Percentiles rank a stretch among this genome's conserved stretches.
phyloP scores from a whole-genome alignment of 192 early-diverging fungal species.

The Coemansia furcata region DNA sequence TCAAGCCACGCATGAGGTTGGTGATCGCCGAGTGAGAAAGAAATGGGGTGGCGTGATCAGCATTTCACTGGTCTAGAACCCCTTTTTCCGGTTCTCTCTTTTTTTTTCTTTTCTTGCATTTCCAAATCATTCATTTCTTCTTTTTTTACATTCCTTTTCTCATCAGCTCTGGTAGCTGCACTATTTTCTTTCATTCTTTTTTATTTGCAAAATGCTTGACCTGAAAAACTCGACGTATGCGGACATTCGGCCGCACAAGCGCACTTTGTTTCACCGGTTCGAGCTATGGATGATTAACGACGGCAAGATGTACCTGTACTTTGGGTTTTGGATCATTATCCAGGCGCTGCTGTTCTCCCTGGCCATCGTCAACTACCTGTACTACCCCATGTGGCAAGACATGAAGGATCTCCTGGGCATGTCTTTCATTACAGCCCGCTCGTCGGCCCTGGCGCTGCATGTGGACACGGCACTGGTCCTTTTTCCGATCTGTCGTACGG shows the following conservation, averaged over 20 bases:
- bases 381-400: conserved; percentile 55
- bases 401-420: conserved; percentile 54
- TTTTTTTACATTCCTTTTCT: neutral
- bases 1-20: neutral
- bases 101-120: neutral
- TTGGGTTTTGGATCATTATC: conserved; percentile 61
- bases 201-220: conserved; percentile 30
- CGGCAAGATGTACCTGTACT: conserved; percentile 53
- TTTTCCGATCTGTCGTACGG: conserved; percentile 78
- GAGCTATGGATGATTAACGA: conserved; percentile 54
- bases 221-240: conserved; percentile 40
- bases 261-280: conserved; percentile 43
- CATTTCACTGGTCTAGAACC: neutral
- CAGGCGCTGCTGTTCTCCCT: conserved; percentile 59
- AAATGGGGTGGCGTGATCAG: neutral
- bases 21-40: neutral
- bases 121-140: neutral
- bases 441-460: conserved; percentile 68
- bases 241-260: conserved; percentile 33
- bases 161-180: conserved; percentile 7
- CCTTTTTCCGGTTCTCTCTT: neutral
- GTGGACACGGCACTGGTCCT: conserved; percentile 75
- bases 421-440: conserved; percentile 59
- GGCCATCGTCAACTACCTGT: conserved; percentile 62
- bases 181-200: neutral